Evolutionary conservation across 2,329 filamentous ascomycete genomes (phyloP).

Genomic region (Didymella segeticola): DNA sequence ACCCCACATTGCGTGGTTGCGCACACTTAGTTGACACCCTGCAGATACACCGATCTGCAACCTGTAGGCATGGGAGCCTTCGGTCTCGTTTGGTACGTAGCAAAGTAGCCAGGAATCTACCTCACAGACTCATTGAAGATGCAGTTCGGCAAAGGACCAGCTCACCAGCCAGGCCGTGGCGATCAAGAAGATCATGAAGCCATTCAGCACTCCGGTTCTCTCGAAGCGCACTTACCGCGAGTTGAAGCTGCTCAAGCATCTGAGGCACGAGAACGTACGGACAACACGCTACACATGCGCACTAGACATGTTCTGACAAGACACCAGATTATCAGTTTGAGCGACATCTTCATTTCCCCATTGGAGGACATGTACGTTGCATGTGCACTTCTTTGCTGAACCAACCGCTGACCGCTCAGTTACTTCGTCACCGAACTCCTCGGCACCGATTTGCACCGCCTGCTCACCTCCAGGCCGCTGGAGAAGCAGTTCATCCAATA

Average conservation of each 20-base stretch:
- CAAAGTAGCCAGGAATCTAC: constrained; percentile 2
- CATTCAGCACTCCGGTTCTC: constrained; percentile 97
- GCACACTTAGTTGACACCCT: constrained; percentile 34
- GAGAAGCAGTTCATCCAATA: constrained; percentile 99
- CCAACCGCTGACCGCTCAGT: constrained; percentile 57
- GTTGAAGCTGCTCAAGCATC: constrained; percentile 94
- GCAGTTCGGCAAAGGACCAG: constrained; percentile 94
- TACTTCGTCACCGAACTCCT: constrained; percentile 98
- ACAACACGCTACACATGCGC: background rate
- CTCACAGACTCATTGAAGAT: constrained; percentile 21
- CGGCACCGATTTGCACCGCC: constrained; percentile 92
- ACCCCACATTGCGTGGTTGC: constrained; percentile 33
- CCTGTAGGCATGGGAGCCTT: constrained; percentile 99
- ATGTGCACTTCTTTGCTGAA: background rate
- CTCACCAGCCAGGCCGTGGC: constrained; percentile 96
- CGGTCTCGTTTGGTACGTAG: constrained; percentile 86
- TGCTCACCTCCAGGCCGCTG: constrained; percentile 91
- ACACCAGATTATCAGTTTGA: constrained; percentile 85
- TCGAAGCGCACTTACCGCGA: constrained; percentile 98
- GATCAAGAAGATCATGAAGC: constrained; percentile 99
- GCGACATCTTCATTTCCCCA: constrained; percentile 99
- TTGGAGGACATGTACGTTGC: constrained; percentile 90
- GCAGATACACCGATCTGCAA: constrained; percentile 95
- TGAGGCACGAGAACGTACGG: constrained; percentile 92
- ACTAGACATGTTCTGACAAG: constrained; percentile 27